Evolutionary conservation across 2,329 filamentous ascomycete genomes (phyloP).

Genomic region (Ophiostoma fasciatum): DNA sequence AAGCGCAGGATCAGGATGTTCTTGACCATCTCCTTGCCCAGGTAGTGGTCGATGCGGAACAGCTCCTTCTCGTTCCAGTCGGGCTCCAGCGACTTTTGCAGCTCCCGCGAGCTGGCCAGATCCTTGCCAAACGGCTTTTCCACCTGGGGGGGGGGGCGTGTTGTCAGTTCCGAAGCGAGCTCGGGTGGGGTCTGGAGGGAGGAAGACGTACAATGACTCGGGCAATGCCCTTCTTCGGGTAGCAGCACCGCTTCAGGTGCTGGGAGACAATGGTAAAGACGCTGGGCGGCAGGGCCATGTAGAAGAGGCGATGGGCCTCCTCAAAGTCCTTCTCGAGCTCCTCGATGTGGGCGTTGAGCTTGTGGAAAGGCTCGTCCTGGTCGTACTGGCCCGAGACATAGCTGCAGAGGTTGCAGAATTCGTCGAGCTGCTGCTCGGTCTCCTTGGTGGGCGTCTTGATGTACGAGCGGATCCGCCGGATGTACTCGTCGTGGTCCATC

Average conservation of each 20-base stretch:
- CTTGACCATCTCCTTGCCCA: conserved; percentile 99
- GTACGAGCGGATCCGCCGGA: conserved; percentile 88
- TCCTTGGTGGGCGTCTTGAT: conserved; percentile 99
- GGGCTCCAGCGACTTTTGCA: conserved; percentile 87
- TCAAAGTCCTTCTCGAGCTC: conserved; percentile 68
- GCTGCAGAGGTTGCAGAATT: conserved; percentile 76
- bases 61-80: conserved; percentile 99
- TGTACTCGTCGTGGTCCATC: conserved; percentile 95
- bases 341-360: conserved; percentile 72
- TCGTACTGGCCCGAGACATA: conserved; percentile 98
- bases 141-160: conserved; percentile 44
- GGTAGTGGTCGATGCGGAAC: conserved; percentile 98
- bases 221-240: conserved; percentile 77
- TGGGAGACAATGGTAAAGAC: conserved; percentile 97
- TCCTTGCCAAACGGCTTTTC: conserved; percentile 99
- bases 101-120: conserved; percentile 78
- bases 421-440: conserved; percentile 83
- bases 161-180: too few species aligned
- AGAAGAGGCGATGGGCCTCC: conserved; percentile 88
- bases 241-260: conserved; percentile 94
- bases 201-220: conserved; percentile 66
- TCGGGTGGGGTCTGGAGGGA: too few species aligned
- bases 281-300: conserved; percentile 96
- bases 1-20: conserved; percentile 97
- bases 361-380: conserved; percentile 83